Conservation (phyloP, 1,284 basidiomycete genomes). For the Moniliella sp. region DNA sequence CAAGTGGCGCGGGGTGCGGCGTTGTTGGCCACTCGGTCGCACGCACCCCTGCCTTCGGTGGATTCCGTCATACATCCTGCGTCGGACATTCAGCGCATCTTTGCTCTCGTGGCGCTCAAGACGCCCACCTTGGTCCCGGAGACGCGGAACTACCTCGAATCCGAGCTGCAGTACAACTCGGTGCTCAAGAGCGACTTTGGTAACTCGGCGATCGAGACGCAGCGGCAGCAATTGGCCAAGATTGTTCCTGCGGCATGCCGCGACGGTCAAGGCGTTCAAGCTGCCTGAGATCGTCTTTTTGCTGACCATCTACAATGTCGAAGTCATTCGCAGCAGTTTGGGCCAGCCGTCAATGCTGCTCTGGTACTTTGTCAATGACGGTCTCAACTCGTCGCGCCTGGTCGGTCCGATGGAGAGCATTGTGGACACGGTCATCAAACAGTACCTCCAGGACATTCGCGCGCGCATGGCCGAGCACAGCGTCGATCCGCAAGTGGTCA, state of each 20-base stretch:
- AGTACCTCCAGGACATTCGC: conserved; percentile 27
- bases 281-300: conserved; percentile 71
- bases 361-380: conserved; percentile 70
- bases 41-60: no score
- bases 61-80: no score
- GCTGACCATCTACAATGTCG: conserved; percentile 66
- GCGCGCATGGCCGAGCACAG: conserved; percentile 54
- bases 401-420: conserved; percentile 61
- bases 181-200: conserved; percentile 45
- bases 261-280: conserved; percentile 55
- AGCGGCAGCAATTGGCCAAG: conserved; percentile 24
- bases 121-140: conserved; percentile 69
- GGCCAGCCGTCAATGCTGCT: conserved; percentile 63
- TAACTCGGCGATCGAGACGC: conserved; percentile 13
- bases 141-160: conserved; percentile 60
- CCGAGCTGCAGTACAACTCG: conserved; percentile 79
- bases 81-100: no score
- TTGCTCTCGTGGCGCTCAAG: conserved; percentile 52
- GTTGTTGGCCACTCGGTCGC: no score
- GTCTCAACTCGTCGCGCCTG: conserved; percentile 49
- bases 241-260: conserved; percentile 48
- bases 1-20: no score
- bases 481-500: conserved; percentile 50
- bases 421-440: conserved; percentile 50
- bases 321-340: conserved; percentile 59